Base-by-base conservation (phyloP, 495 filamentous ascomycete genomes). In the Entonaema liquescens region DNA sequence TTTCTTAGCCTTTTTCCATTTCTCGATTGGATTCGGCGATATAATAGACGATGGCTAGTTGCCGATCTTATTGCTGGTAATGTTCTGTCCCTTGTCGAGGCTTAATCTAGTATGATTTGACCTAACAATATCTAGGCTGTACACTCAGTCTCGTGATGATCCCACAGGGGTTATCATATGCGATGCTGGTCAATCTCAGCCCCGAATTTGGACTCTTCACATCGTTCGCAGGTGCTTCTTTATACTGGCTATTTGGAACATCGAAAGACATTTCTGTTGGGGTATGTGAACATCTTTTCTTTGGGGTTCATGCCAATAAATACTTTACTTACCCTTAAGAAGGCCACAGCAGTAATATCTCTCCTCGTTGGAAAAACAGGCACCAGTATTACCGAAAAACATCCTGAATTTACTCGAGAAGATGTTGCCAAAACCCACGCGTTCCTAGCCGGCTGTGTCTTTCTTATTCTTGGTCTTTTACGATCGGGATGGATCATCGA, bases 261-360 rank as follows among this genome's bases (percentile, higher is more conserved):
- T 60, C 58, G 2, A 60, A 60, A n/a, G 58, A 60, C 11, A 33
- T 60, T 15, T 42, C 15, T 33, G 40, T 60, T 33, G 58, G 58
- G 9, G 58, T 60, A 60, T 33, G 58, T 49, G 9, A 21, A 15
- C 7, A 26, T 19, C 8, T 44, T 11, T 15, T 33, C 3, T 36
- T 17, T 1, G 1, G 15, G 17, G 7, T 29, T n/a, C n/a, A 1
- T 53, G 13, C 7, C 4, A 15, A 2, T 53, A 47, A 9, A 11
- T 49, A 15, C 23, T 2, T 12, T 60, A 25, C 58, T 60, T 23
- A 60, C 25, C 11, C 19, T 42, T 40, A 3, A 15, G 11, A 33
- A 60, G 58, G 38, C 58, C 5, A 60, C 58, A 3, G 58, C 58
- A 17, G 58, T 60, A 33, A 42, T 60, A 47, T 60, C 58, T 35